phyloP scores from a whole-genome alignment of 2,329 filamentous ascomycete genomes.

The Diaporthe sp. region DNA sequence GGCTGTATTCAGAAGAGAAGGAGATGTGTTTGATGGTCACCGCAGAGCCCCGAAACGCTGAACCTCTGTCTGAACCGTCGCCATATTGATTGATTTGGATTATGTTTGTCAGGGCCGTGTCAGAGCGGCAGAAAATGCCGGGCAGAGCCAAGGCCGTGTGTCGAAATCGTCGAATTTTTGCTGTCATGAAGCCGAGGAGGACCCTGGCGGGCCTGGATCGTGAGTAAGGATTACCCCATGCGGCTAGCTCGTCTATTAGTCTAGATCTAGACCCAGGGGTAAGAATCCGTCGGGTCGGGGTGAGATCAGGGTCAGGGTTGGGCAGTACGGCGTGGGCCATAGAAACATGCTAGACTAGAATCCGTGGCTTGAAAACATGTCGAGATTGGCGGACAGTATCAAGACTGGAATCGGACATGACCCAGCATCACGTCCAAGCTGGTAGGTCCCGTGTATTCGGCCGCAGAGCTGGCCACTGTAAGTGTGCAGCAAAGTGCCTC shows the following conservation, averaged over 20 bases:
- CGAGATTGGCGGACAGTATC: neutral
- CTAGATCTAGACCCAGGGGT: neutral
- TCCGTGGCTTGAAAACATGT: too few relatives aligned
- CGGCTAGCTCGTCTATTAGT: neutral
- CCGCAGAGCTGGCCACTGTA: neutral
- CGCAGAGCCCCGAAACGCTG: neutral
- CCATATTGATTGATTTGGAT: neutral
- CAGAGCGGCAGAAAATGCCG: neutral
- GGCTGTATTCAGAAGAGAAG: neutral
- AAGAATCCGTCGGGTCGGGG: neutral
- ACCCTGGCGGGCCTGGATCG: constrained; percentile 26
- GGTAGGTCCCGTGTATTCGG: too few relatives aligned
- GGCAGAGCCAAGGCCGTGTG: constrained; percentile 13
- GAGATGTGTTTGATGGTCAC: neutral
- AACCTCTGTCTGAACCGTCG: constrained; percentile 14
- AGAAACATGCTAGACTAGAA: too few relatives aligned
- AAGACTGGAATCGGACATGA: neutral
- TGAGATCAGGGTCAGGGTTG: neutral
- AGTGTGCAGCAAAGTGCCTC: too few relatives aligned
- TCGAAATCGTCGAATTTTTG: constrained; percentile 21
- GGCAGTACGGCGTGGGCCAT: neutral
- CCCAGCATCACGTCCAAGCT: neutral
- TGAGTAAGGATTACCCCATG: constrained; percentile 19
- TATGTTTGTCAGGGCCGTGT: neutral
- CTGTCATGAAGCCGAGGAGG: constrained; percentile 9